A percentile compares a stretch with the other conserved stretches of the same genome.
phyloP scores from a whole-genome alignment of 2,329 filamentous ascomycete genomes.

The Colletotrichum sp. region DNA sequence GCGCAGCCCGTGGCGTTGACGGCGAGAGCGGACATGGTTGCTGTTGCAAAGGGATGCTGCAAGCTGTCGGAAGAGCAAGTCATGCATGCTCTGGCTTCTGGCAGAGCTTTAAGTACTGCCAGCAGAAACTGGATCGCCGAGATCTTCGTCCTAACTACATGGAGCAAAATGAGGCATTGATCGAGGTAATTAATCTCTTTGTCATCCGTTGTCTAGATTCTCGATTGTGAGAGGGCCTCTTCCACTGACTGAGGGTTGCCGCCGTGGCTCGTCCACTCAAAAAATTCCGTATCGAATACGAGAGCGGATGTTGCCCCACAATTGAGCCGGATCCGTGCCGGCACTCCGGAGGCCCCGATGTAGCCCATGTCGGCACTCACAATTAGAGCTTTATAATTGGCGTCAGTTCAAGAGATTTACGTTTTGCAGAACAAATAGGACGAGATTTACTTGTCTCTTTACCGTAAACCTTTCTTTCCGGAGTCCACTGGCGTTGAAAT shows the following conservation, averaged over 20 bases:
- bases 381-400: rapidly evolving
- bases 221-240: not conserved
- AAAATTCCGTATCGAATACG: not conserved
- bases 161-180: not conserved
- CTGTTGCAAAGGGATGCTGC: not conserved
- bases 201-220: not conserved
- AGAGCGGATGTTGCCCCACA: not conserved
- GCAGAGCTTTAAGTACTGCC: not conserved
- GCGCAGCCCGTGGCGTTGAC: not conserved
- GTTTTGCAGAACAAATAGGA: too few species aligned
- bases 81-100: not conserved
- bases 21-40: not conserved
- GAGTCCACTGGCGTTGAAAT: too few species aligned
- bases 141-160: rapidly evolving
- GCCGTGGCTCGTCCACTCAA: not conserved
- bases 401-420: too few species aligned
- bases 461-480: too few species aligned
- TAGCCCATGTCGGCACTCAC: rapidly evolving
- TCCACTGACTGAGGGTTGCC: not conserved
- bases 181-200: not conserved
- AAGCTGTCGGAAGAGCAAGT: not conserved
- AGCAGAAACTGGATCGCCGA: rapidly evolving
- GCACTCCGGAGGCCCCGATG: rapidly evolving
- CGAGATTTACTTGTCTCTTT: too few species aligned
- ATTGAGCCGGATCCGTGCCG: not conserved